A percentile compares a stretch with the other conserved stretches of the same genome.
Evolutionary conservation across 2,329 filamentous ascomycete genomes (phyloP).

Genomic region (Leptodontidium sp.): DNA sequence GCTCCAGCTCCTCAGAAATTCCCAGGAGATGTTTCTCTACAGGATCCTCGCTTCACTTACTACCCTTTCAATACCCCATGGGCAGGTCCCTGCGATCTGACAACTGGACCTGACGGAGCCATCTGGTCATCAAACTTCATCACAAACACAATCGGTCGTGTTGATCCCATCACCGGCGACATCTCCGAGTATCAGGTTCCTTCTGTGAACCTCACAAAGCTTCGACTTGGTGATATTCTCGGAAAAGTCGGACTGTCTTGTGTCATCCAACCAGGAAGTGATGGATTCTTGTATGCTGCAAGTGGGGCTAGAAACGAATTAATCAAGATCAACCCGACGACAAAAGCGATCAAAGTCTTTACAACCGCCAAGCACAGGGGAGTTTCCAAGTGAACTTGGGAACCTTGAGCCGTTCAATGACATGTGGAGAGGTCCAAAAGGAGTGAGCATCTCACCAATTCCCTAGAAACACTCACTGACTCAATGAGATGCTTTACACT

Average conservation of each 20-base stretch:
- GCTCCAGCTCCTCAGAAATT: slow-evolving; percentile 1
- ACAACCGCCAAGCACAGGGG: neutral
- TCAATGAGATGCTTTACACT: neutral
- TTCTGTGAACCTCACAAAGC: neutral
- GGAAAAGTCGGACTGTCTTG: neutral
- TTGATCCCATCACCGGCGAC: neutral
- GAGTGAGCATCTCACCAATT: neutral
- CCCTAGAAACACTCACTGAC: neutral
- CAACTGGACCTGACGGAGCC: neutral
- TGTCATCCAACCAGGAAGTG: slow-evolving; percentile 3
- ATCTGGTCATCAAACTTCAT: neutral
- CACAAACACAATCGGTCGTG: neutral
- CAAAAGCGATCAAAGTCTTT: slow-evolving; percentile 8
- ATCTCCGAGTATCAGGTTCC: neutral
- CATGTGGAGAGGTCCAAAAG: neutral
- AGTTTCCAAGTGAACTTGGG: neutral
- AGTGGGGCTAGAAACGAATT: neutral
- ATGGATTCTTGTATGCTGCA: slow-evolving; percentile 1
- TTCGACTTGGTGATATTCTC: neutral
- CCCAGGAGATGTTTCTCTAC: neutral
- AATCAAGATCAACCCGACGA: neutral
- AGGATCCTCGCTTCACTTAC: slow-evolving; percentile 4
- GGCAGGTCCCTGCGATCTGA: slow-evolving; percentile 1
- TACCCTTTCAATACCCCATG: neutral
- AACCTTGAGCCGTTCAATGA: slow-evolving; percentile 2